Evolutionary conservation across 345 rosid genomes (phyloP), one percentile per base, ranked within the genome.

Genomic region (Sonneratia alba): DNA sequence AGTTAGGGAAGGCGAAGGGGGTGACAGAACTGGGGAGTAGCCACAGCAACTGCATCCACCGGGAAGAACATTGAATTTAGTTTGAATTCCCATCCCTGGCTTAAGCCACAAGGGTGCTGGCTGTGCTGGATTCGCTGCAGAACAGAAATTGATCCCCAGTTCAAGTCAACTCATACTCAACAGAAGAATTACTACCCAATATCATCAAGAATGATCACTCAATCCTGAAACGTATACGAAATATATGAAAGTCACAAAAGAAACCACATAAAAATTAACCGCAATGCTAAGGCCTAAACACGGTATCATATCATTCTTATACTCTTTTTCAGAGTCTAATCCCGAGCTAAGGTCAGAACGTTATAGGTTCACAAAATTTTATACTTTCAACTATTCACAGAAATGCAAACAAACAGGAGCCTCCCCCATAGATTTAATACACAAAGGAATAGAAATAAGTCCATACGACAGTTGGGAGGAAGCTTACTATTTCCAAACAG

Each of bases 401-500:
- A 34, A 9, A 6, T 7, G 64, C 24, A 59, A 59, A 19, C 24
- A 59, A 59, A 11, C 59, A 7, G 36, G 32, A 4, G 16, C 32
- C 16, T 13, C 15, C 19, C 1, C 5, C 56, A 13, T 3, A 49
- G 12, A 49, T 49, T 3, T 3, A 48, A 48, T 48, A 11, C 18
- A 48, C 10, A 6, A 6, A 59, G 36, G 32, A 27, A 27, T 27
- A 27, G 32, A 27, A 27, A 27, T 27, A 27, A 27, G 32, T 27
- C n/a, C 15, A 27, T 3, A 36, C 6, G 16, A 55, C 3, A 73
- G 3, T 13, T 53, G 24, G 14, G 15, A 42, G 21, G 0, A 38
- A 70, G 10, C 77, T 75, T 65, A 75, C 77, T 75, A 75, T 75
- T 75, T 75, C 77, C 77, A 75, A 66, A 75, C 77, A 70, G 77